phyloP scores from a whole-genome alignment of 2,329 filamentous ascomycete species.

The Colletotrichum euphorbiae region DNA sequence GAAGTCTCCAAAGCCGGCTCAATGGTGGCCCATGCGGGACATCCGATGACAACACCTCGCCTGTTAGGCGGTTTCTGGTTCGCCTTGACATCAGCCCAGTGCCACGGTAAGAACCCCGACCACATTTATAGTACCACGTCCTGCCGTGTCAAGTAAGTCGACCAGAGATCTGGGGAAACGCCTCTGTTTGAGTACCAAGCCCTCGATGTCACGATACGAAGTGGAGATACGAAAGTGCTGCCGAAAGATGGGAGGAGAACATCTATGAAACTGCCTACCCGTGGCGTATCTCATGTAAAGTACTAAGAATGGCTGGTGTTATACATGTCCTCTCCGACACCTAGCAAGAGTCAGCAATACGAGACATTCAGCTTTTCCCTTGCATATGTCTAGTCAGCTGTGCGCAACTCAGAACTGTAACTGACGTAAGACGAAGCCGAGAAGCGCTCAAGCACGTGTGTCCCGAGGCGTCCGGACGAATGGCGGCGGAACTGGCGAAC shows the following conservation, averaged over 20 bases:
- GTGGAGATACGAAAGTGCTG: too few species aligned
- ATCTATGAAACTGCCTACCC: too few species aligned
- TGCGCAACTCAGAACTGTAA: not conserved
- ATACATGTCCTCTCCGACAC: not conserved
- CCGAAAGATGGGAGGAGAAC: too few species aligned
- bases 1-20: constrained; percentile 10
- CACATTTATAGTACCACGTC: not conserved
- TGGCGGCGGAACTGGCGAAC: constrained; percentile 5
- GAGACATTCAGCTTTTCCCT: not conserved
- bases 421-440: not conserved
- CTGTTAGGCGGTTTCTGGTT: not conserved
- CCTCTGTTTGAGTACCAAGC: too few species aligned
- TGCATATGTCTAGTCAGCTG: not conserved
- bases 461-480: constrained; percentile 19
- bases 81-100: constrained; percentile 5
- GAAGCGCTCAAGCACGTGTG: not conserved
- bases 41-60: not conserved
- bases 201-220: too few species aligned
- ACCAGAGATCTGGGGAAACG: too few species aligned
- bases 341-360: not conserved
- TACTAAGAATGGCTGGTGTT: rapidly evolving
- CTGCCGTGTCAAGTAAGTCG: not conserved
- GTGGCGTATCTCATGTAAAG: too few species aligned
- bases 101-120: not conserved
- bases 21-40: constrained; percentile 10